phyloP scores from a whole-genome alignment of 306 rosid genomes.

The Gastrolobium bilobum region DNA sequence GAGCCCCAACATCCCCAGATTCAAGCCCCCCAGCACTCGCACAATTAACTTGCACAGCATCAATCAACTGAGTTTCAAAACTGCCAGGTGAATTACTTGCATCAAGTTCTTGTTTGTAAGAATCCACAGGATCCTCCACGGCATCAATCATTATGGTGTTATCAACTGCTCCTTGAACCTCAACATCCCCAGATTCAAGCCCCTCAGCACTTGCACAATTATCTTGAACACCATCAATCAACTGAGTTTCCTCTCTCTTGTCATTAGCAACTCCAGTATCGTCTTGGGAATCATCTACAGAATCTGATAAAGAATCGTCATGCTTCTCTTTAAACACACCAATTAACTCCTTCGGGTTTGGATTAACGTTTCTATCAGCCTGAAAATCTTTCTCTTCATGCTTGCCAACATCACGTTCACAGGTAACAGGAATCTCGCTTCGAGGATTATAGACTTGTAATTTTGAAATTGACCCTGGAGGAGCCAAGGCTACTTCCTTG shows the following conservation, averaged over 20 bases:
- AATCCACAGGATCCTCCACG: constrained; percentile 51
- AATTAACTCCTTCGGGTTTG: constrained; percentile 52
- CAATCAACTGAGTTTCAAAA: constrained; percentile 56
- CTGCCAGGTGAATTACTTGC: constrained; percentile 59
- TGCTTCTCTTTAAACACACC: constrained; percentile 54
- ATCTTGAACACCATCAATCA: constrained; percentile 52
- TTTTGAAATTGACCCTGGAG: constrained; percentile 90
- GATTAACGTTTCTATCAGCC: constrained; percentile 51
- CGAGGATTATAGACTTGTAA: constrained; percentile 72
- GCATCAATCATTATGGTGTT: constrained; percentile 49
- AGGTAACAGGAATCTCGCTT: constrained; percentile 52
- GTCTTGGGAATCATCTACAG: constrained; percentile 56
- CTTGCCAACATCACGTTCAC: constrained; percentile 54
- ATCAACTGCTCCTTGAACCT: constrained; percentile 60
- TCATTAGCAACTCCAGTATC: constrained; percentile 55
- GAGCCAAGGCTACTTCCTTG: constrained; percentile 99
- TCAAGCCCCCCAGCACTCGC: constrained; percentile 58
- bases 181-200: constrained; percentile 54
- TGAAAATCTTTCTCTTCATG: constrained; percentile 60
- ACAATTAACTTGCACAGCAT: constrained; percentile 54
- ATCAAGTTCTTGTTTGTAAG: constrained; percentile 54
- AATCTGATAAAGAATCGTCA: constrained; percentile 49
- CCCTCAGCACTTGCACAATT: constrained; percentile 55
- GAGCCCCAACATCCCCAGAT: constrained; percentile 55
- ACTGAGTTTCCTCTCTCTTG: constrained; percentile 61